A percentile compares a stretch with the other conserved stretches of the same genome.
Evolutionary conservation across 768 basidiomycete genomes (phyloP).

Genomic region (Rhizopogon vulgaris): DNA sequence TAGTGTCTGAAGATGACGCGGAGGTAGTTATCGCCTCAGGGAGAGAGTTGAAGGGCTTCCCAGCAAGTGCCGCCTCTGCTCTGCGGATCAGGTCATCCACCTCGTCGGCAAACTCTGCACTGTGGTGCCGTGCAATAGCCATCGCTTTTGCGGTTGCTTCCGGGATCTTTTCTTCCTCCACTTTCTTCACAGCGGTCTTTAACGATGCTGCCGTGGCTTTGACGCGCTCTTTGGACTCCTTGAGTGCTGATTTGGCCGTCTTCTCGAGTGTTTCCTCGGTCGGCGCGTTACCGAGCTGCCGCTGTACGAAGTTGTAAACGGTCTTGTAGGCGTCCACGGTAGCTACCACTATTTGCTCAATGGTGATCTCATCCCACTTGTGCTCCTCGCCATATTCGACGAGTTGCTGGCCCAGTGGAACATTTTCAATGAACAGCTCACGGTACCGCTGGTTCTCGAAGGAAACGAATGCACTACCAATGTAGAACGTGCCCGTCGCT

Average conservation of each 20-base stretch:
- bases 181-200: slow-evolving; percentile 44
- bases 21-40: slow-evolving; percentile 19
- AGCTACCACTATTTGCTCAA: slow-evolving; percentile 49
- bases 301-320: slow-evolving; percentile 45
- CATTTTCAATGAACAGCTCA: slow-evolving; percentile 76
- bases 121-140: slow-evolving; percentile 38
- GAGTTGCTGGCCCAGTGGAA: slow-evolving; percentile 73
- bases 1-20: slow-evolving; percentile 16
- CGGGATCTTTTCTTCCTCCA: slow-evolving; percentile 21
- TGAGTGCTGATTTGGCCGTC: slow-evolving; percentile 27
- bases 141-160: slow-evolving; percentile 29
- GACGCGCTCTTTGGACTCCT: slow-evolving; percentile 39
- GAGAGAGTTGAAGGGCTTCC: slow-evolving; percentile 29
- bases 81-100: slow-evolving; percentile 60
- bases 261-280: slow-evolving; percentile 30
- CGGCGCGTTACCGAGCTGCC: slow-evolving; percentile 38
- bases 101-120: slow-evolving; percentile 52
- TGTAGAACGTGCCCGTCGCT: slow-evolving; percentile 72
- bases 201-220: slow-evolving; percentile 37
- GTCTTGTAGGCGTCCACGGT: slow-evolving; percentile 43
- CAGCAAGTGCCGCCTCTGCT: slow-evolving; percentile 66
- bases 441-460: slow-evolving; percentile 76
- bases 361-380: slow-evolving; percentile 73
- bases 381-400: slow-evolving; percentile 77
- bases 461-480: slow-evolving; percentile 72